Percentiles rank a stretch among this genome's conserved stretches.
Conservation (phyloP, 2,329 filamentous ascomycete species). For the Colletotrichum camelliae region DNA sequence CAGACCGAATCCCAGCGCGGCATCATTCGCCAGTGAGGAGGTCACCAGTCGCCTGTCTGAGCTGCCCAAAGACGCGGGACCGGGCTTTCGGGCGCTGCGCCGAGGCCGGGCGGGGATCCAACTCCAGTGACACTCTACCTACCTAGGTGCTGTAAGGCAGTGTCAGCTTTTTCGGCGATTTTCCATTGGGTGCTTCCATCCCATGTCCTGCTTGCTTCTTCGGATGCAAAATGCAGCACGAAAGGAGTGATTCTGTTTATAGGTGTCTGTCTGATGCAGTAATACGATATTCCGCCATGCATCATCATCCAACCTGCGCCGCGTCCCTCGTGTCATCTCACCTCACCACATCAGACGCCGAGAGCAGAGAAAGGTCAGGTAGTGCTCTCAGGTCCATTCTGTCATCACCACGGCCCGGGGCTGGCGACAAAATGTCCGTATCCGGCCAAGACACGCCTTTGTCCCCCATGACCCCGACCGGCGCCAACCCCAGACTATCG, state of each 20-base stretch:
- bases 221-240: neutral
- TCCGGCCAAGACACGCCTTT: neutral
- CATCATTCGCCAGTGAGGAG: neutral
- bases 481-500: conserved; percentile 9
- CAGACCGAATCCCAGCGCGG: neutral
- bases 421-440: neutral
- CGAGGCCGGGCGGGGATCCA: neutral
- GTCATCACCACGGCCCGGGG: neutral
- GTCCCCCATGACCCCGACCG: neutral
- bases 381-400: neutral
- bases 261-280: neutral
- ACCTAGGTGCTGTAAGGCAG: no score
- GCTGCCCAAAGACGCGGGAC: neutral
- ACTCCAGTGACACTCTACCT: neutral
- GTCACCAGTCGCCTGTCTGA: neutral
- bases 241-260: neutral
- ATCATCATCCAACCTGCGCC: neutral
- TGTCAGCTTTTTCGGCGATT: neutral
- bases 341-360: neutral
- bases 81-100: conserved; percentile 7
- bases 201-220: neutral
- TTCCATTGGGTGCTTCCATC: neutral
- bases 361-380: neutral
- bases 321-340: neutral
- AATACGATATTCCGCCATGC: neutral